Evolutionary conservation across 2,329 filamentous ascomycete genomes (phyloP).

Genomic region (Teratosphaeria nubilosa): DNA sequence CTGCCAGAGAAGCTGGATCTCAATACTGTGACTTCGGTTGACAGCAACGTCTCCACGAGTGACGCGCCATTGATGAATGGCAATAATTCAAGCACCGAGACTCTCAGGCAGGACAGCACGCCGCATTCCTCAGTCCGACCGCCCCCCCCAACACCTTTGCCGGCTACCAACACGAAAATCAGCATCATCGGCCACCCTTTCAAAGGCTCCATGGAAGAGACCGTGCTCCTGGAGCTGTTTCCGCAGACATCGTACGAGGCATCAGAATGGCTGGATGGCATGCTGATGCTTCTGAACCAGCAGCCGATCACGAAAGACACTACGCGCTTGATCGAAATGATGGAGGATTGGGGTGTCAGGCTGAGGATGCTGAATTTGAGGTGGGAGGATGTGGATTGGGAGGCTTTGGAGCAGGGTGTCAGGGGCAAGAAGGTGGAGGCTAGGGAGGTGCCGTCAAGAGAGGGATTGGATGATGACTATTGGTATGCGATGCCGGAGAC

Average conservation of each 20-base stretch:
- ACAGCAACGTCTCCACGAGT: slow-evolving; percentile 75
- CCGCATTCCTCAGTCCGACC: background rate
- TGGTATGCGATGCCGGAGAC: slow-evolving; percentile 58
- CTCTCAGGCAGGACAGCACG: slow-evolving; percentile 8
- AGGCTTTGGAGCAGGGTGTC: slow-evolving; percentile 28
- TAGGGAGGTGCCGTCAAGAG: slow-evolving; percentile 67
- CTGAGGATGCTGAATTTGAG: slow-evolving; percentile 85
- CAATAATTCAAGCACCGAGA: slow-evolving; percentile 22
- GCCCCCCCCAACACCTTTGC: slow-evolving; percentile 6
- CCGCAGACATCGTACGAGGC: slow-evolving; percentile 72
- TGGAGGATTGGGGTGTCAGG: slow-evolving; percentile 84
- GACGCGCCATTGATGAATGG: slow-evolving; percentile 40
- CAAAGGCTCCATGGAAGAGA: slow-evolving; percentile 39
- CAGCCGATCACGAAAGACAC: slow-evolving; percentile 95
- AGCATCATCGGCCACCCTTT: slow-evolving; percentile 61
- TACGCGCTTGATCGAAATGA: slow-evolving; percentile 74
- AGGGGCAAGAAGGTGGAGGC: slow-evolving; percentile 33
- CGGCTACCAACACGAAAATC: slow-evolving; percentile 62
- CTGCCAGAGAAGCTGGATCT: slow-evolving; percentile 79
- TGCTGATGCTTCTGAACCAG: slow-evolving; percentile 91
- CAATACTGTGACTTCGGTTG: slow-evolving; percentile 78
- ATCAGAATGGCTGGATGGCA: slow-evolving; percentile 91
- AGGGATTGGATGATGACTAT: slow-evolving; percentile 84
- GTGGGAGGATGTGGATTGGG: slow-evolving; percentile 61
- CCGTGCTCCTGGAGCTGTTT: slow-evolving; percentile 70